These are phyloP conservation scores for Epichloe hybrida DNA, from an alignment of 2,329 filamentous ascomycete genomes.

Conservation along the genomic window DNA sequence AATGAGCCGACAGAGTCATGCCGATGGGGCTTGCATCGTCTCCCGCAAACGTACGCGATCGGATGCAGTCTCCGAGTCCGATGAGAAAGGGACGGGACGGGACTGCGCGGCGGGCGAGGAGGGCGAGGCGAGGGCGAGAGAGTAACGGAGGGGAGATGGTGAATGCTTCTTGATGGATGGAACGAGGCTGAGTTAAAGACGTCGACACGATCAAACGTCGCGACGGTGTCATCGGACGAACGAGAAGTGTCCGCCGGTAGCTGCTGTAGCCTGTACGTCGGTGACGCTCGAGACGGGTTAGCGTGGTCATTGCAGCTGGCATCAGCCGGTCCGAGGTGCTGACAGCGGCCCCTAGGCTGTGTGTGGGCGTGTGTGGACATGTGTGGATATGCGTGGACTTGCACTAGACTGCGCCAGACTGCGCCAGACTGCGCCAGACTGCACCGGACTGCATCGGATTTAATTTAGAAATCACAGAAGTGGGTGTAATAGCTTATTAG, in stretches of 20 bases:
- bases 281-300: too few species aligned
- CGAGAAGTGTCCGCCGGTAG: constrained; percentile 1
- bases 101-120: background rate
- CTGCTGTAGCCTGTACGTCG: background rate
- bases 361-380: too few species aligned
- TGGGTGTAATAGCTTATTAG: background rate
- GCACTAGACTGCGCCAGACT: too few species aligned
- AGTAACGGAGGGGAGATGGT: background rate
- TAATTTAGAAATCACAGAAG: too few species aligned
- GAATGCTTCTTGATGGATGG: background rate
- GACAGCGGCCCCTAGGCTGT: too few species aligned
- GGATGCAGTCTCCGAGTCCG: too few species aligned
- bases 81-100: too few species aligned
- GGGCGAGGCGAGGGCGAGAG: background rate
- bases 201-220: background rate
- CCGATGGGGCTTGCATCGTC: constrained; percentile 1
- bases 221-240: background rate
- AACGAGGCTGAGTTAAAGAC: background rate
- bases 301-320: background rate
- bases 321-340: too few species aligned
- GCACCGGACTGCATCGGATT: too few species aligned
- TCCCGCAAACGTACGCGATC: background rate
- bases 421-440: too few species aligned
- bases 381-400: too few species aligned
- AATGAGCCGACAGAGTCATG: constrained; percentile 1